Conservation (phyloP, 2,329 filamentous ascomycete genomes). For the Stagonosporopsis rhizophila region DNA sequence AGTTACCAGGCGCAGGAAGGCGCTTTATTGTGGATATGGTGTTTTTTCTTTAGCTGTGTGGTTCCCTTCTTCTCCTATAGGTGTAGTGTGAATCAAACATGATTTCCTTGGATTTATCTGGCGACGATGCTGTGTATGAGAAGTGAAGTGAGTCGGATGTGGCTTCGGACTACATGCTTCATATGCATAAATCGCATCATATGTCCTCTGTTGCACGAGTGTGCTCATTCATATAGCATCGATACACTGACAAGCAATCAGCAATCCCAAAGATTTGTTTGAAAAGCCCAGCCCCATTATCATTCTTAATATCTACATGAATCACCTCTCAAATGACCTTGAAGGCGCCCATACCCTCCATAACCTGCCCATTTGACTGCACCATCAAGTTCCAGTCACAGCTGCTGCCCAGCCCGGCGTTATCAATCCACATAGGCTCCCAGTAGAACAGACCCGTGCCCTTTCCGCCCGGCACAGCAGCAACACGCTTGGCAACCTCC, state of each 20-base stretch:
- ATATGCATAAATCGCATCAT: not conserved
- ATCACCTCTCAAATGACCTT: constrained; percentile 47
- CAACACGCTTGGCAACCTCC: constrained; percentile 64
- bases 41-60: not conserved
- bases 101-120: constrained; percentile 5
- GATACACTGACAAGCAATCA: not conserved
- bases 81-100: constrained; percentile 32
- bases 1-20: constrained; percentile 21
- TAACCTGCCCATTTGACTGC: constrained; percentile 59
- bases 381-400: constrained; percentile 71
- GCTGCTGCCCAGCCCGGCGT: constrained; percentile 68
- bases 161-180: not conserved
- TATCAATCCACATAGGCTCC: constrained; percentile 76
- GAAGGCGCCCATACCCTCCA: constrained; percentile 66
- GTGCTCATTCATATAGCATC: not conserved
- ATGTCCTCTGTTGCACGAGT: not conserved
- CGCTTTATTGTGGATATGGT: constrained; percentile 17
- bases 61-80: constrained; percentile 24
- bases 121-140: not conserved
- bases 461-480: constrained; percentile 60
- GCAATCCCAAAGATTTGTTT: too few relatives aligned
- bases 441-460: constrained; percentile 71
- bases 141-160: not conserved
- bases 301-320: constrained; percentile 9
- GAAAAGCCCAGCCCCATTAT: too few relatives aligned